Evolutionary conservation across 2,329 filamentous ascomycete species (phyloP).

Genomic region (Colletotrichum truncatum): DNA sequence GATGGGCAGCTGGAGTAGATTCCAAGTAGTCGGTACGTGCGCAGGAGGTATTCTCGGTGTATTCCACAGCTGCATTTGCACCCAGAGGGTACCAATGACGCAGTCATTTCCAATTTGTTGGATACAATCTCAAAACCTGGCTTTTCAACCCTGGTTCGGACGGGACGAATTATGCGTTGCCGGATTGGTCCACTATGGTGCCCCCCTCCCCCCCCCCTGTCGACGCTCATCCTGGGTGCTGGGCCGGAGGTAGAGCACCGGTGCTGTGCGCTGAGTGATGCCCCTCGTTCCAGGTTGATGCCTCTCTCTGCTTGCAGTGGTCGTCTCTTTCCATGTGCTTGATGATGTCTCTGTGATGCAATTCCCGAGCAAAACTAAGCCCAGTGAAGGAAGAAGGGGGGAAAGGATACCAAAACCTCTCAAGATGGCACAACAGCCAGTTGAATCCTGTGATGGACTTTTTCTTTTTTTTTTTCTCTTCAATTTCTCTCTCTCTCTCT

Average conservation of each 20-base stretch:
- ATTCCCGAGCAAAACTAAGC: no score
- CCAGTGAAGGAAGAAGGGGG: no score
- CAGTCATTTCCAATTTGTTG: background rate
- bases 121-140: slow-evolving; percentile 3
- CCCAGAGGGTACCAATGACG: slow-evolving; percentile 14
- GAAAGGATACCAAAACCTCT: background rate
- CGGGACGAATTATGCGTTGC: background rate
- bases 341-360: slow-evolving; percentile 29
- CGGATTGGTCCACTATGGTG: background rate
- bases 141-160: slow-evolving; percentile 14
- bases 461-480: background rate
- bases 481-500: background rate
- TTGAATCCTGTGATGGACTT: background rate
- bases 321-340: slow-evolving; percentile 12
- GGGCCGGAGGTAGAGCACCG: slow-evolving; percentile 1
- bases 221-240: background rate
- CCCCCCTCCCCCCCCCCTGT: background rate
- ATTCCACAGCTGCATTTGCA: background rate
- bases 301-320: background rate
- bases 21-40: background rate
- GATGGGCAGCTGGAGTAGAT: background rate
- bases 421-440: background rate
- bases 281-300: background rate
- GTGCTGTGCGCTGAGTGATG: background rate
- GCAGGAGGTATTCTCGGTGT: slow-evolving; percentile 25